A percentile compares a stretch with the other conserved stretches of the same genome.
Conservation (phyloP, 2,329 filamentous ascomycete genomes). For the Calycina marina region DNA sequence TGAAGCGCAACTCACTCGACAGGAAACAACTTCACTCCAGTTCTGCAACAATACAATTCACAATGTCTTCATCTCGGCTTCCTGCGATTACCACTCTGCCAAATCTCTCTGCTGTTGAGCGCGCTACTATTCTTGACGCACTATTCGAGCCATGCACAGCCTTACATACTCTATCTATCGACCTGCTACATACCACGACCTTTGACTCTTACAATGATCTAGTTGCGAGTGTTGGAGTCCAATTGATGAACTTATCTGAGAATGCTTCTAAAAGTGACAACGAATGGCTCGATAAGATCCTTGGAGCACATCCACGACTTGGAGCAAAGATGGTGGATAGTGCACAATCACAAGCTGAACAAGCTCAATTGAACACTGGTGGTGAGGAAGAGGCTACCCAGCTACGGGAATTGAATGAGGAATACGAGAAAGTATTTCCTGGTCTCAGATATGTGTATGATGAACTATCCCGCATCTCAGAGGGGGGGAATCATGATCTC, state of each 20-base stretch:
- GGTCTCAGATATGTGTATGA: constrained; percentile 67
- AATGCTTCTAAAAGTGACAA: constrained; percentile 34
- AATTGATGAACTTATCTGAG: constrained; percentile 45
- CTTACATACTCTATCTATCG: constrained; percentile 58
- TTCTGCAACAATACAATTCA: too few species aligned
- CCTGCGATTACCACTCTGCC: constrained; percentile 43
- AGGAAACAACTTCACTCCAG: neutral
- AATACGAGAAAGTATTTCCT: constrained; percentile 71
- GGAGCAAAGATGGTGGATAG: constrained; percentile 75
- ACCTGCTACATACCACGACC: constrained; percentile 41
- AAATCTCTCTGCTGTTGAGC: constrained; percentile 36
- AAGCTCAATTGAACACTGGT: constrained; percentile 53
- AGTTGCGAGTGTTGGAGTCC: constrained; percentile 48
- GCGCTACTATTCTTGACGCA: constrained; percentile 50
- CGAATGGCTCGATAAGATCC: constrained; percentile 50
- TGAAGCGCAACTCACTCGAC: neutral
- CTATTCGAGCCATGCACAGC: constrained; percentile 73
- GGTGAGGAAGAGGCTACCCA: constrained; percentile 39
- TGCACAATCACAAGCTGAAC: constrained; percentile 65
- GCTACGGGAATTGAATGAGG: constrained; percentile 50
- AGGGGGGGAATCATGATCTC: too few species aligned
- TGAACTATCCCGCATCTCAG: too few species aligned
- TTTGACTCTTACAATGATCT: constrained; percentile 57
- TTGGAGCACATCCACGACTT: constrained; percentile 71
- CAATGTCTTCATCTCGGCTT: constrained; percentile 27